A percentile compares a stretch with the other conserved stretches of the same genome.
Conservation (phyloP, 768 basidiomycete genomes). For the Serendipita sp. region DNA sequence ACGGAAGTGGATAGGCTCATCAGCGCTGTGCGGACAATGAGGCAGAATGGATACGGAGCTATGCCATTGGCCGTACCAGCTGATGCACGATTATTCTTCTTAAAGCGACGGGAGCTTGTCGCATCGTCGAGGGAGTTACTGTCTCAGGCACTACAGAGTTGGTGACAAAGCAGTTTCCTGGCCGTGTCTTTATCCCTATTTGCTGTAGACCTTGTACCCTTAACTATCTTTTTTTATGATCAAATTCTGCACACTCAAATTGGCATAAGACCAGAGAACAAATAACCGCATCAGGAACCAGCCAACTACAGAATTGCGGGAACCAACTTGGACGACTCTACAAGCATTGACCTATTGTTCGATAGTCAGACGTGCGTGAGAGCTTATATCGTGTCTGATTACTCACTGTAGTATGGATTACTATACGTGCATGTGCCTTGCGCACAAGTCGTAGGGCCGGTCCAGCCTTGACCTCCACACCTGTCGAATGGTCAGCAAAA, state of each 20-base stretch:
- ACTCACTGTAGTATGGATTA: constrained; percentile 10
- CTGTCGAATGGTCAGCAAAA: not conserved
- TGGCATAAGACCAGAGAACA: no score
- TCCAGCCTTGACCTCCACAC: not conserved
- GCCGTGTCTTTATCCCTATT: no score
- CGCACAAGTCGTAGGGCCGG: constrained; percentile 11
- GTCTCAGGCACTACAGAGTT: not conserved
- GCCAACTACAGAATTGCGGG: no score
- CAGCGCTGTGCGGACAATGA: constrained; percentile 40
- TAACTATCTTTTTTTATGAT: no score
- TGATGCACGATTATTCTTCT: constrained; percentile 22
- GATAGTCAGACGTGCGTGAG: not conserved
- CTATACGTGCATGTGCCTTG: constrained; percentile 9
- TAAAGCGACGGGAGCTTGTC: not conserved
- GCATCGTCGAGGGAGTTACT: not conserved
- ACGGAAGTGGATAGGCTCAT: constrained; percentile 67
- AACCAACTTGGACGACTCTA: no score
- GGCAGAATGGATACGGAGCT: constrained; percentile 41
- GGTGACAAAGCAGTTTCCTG: not conserved
- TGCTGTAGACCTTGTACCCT: no score
- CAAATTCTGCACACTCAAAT: no score
- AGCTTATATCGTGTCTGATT: not conserved
- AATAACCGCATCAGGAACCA: no score
- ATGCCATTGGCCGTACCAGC: constrained; percentile 56
- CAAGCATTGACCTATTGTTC: not conserved